Percentiles rank a stretch among this genome's conserved stretches.
Evolutionary conservation across 768 basidiomycete genomes (phyloP).

Genomic region (Coprinopsis sp.): DNA sequence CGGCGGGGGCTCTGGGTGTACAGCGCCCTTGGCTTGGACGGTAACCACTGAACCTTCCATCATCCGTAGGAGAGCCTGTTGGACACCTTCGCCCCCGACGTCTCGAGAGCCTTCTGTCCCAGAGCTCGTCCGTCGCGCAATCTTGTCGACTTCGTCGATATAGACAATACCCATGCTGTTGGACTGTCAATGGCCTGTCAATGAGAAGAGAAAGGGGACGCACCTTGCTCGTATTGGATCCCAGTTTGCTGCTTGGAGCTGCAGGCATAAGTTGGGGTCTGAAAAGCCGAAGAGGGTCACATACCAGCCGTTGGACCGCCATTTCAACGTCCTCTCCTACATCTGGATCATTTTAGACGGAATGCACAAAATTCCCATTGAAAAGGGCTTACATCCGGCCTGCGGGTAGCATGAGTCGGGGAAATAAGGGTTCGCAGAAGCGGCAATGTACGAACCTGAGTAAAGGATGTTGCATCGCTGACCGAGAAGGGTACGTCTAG

Average conservation of each 20-base stretch:
- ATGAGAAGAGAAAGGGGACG: slow-evolving; percentile 3
- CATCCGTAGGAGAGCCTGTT: slow-evolving; percentile 88
- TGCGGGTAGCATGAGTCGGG: slow-evolving; percentile 18
- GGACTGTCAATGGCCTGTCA: neutral
- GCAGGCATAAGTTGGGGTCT: neutral
- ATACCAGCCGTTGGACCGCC: slow-evolving; percentile 78
- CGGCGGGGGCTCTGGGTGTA: slow-evolving; percentile 42
- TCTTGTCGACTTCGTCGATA: slow-evolving; percentile 95
- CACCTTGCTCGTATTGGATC: slow-evolving; percentile 84
- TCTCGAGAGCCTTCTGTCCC: slow-evolving; percentile 75
- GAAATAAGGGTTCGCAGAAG: neutral
- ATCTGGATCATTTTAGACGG: slow-evolving; percentile 41
- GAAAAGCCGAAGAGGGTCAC: slow-evolving; percentile 11
- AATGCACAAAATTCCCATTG: slow-evolving; percentile 7
- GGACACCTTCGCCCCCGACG: slow-evolving; percentile 94
- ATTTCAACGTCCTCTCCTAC: slow-evolving; percentile 97
- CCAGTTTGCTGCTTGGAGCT: slow-evolving; percentile 89
- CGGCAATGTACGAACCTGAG: slow-evolving; percentile 50
- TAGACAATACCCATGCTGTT: slow-evolving; percentile 88
- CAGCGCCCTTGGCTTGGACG: slow-evolving; percentile 68
- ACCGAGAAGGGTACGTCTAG: slow-evolving; percentile 93
- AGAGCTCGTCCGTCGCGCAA: slow-evolving; percentile 59
- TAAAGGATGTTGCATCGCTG: slow-evolving; percentile 91
- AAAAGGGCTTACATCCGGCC: slow-evolving; percentile 62
- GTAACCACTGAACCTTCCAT: slow-evolving; percentile 88